Evolutionary conservation across 352 stramenopile species (phyloP), one percentile per base, ranked within the genome.

Genomic region (Phytopythium vexans): DNA sequence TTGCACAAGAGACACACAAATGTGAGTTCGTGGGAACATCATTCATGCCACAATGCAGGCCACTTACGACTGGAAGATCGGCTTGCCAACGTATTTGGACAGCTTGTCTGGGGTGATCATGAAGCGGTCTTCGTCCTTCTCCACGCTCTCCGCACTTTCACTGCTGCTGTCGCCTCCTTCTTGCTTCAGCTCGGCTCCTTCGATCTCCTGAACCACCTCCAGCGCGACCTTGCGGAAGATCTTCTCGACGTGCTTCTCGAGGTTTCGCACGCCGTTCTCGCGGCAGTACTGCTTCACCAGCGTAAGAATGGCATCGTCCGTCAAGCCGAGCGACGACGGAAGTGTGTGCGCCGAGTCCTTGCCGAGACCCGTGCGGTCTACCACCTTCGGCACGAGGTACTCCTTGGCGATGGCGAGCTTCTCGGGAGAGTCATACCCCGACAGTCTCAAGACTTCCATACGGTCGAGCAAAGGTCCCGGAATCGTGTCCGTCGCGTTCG

Each of bases 371-470:
- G 84, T 97, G 31, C 97, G 91, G 40, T 95, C 87, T 56, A 97
- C 80, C 9, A 96, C 94, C 71, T 99, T 99, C 4, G 97, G 97
- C 27, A 99, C 93, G 6, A 99, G 70, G 64, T 99, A 99, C 39
- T 98, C 82, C 72, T 98, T 96, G 27, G 95, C 94, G 51, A 99
- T 99, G 35, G 93, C 88, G 35, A 99, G 66, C 70, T 99, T 99
- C 56, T 99, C 97, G 8, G 92, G 89, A 8, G 97, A 89, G 64
- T 99, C 96, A 56, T 94, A 94, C 15, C 97, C 97, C 31, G 93
- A 98, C 11, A 99, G 62, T 52, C 93, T 89, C 58, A 99, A 96
- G 15, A 99, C 83, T 81, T 99, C 97, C 97, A 99, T 99, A 49
- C 97, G 86, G 82, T 99, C 97, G n/a, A 98, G 74, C 41, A 99